Conservation (phyloP, 2,329 filamentous ascomycete species). For the Moelleriella libera region DNA sequence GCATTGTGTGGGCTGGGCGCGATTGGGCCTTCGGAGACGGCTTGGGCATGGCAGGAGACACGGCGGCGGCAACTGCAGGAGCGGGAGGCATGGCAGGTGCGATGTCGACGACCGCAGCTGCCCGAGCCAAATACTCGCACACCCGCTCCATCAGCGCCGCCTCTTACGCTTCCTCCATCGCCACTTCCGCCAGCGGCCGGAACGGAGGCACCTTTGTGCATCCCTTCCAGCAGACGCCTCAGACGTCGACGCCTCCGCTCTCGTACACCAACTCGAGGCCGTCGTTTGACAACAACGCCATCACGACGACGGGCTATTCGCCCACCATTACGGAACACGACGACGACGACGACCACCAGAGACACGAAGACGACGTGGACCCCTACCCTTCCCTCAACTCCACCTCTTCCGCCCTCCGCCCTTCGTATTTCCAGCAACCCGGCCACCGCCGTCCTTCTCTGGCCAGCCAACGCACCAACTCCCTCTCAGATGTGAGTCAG, state of each 20-base stretch:
- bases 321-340: conserved; percentile 41
- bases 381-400: conserved; percentile 6
- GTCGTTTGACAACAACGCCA: conserved; percentile 28
- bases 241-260: conserved; percentile 44
- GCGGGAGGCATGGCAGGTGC: conserved; percentile 3
- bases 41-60: not conserved
- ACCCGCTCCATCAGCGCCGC: conserved; percentile 43
- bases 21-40: conserved; percentile 28
- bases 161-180: conserved; percentile 37
- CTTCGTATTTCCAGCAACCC: conserved; percentile 6
- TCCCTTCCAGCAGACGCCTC: conserved; percentile 50
- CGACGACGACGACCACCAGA: conserved; percentile 16
- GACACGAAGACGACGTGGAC: conserved; percentile 24
- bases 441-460: conserved; percentile 16
- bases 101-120: not conserved
- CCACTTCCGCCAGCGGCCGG: conserved; percentile 35
- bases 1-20: conserved; percentile 6
- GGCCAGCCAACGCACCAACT: conserved; percentile 19
- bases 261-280: conserved; percentile 43
- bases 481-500: conserved; percentile 17
- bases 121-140: conserved; percentile 31
- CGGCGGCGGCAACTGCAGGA: not conserved
- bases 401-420: conserved; percentile 3
- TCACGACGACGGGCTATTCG: conserved; percentile 22
- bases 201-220: conserved; percentile 42